Conservation (phyloP, 257 asterid species). For the Nicotiana obtusifolia region DNA sequence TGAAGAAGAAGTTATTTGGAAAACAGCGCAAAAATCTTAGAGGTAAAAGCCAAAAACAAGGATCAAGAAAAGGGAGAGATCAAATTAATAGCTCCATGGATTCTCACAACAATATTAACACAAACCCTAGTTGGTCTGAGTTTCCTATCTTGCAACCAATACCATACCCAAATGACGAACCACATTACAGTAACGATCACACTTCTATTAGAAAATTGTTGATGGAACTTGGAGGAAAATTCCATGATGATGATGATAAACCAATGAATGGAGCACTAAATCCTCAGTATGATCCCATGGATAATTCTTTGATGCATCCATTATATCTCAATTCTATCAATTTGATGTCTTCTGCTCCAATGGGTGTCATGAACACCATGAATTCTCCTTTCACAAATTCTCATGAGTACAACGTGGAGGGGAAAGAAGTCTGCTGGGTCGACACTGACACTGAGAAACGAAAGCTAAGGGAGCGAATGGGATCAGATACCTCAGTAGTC, state of each 20-base stretch:
- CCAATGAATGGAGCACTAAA: background rate
- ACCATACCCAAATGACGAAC: slow-evolving; percentile 41
- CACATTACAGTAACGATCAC: slow-evolving; percentile 34
- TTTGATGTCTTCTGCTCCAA: background rate
- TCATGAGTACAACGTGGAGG: background rate
- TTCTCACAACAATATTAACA: background rate
- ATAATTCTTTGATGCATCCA: background rate
- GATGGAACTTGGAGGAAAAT: slow-evolving; percentile 18
- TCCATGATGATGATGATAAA: background rate
- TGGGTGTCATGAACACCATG: background rate
- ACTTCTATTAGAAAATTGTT: slow-evolving; percentile 44
- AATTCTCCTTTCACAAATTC: background rate
- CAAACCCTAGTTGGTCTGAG: slow-evolving; percentile 22
- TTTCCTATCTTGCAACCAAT: slow-evolving; percentile 26
- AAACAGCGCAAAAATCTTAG: slow-evolving; percentile 31
- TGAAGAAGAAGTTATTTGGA: slow-evolving; percentile 58
- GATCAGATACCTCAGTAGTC: background rate
- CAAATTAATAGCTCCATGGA: background rate
- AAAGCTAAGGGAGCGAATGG: slow-evolving; percentile 7
- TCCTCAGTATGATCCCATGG: background rate
- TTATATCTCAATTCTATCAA: background rate
- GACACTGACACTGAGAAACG: slow-evolving; percentile 4
- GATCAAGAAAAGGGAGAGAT: slow-evolving; percentile 16
- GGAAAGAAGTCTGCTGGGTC: background rate
- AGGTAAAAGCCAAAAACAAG: slow-evolving; percentile 13